Percentiles rank a stretch among this genome's conserved stretches.
Evolutionary conservation across 2,329 filamentous ascomycete genomes (phyloP).

Genomic region (Plenodomus tracheiphilus): DNA sequence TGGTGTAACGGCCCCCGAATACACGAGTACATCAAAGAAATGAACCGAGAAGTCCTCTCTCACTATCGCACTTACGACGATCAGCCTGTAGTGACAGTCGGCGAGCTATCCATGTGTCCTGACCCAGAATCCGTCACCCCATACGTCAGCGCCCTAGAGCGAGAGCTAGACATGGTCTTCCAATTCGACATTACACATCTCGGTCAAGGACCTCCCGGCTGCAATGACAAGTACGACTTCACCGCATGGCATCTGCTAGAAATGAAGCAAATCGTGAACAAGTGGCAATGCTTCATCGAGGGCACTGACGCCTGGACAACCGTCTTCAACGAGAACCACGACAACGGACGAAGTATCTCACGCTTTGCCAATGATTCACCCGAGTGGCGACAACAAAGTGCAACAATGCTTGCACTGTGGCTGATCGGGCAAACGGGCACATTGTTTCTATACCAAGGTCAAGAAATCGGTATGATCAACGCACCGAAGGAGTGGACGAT

Average conservation of each 20-base stretch:
- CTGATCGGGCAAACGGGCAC: constrained; percentile 56
- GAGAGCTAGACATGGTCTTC: constrained; percentile 55
- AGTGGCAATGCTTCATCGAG: constrained; percentile 55
- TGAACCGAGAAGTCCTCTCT: constrained; percentile 56
- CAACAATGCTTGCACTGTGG: constrained; percentile 52
- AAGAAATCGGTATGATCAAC: constrained; percentile 65
- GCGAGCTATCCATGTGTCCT: constrained; percentile 58
- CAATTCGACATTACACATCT: constrained; percentile 49
- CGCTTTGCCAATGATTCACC: constrained; percentile 56
- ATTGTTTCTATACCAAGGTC: constrained; percentile 63
- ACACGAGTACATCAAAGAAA: constrained; percentile 60
- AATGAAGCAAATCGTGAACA: constrained; percentile 46
- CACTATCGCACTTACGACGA: constrained; percentile 55
- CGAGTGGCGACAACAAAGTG: constrained; percentile 46
- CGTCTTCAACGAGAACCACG: constrained; percentile 67
- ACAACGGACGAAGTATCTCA: constrained; percentile 60
- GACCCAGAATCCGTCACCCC: constrained; percentile 48
- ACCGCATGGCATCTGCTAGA: constrained; percentile 47
- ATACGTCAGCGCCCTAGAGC: constrained; percentile 46
- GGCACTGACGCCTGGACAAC: constrained; percentile 58
- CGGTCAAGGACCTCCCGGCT: constrained; percentile 40
- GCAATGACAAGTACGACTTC: constrained; percentile 36
- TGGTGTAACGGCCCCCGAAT: constrained; percentile 62
- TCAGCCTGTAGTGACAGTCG: constrained; percentile 55
- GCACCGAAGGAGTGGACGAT: constrained; percentile 55